phyloP scores from a whole-genome alignment of 495 filamentous ascomycete genomes.

The Hypoxylon intermedium region DNA sequence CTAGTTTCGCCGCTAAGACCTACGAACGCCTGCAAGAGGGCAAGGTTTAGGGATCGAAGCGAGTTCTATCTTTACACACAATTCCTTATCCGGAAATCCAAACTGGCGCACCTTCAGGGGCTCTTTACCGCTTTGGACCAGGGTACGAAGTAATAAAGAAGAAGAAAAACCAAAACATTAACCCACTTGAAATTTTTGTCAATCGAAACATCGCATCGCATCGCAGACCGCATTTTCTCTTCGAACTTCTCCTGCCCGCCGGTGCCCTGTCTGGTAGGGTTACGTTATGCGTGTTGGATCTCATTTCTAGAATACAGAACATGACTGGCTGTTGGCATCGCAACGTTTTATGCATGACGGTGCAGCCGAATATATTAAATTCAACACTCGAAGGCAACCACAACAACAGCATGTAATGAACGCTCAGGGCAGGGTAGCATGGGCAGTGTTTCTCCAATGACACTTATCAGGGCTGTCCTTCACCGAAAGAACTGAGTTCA shows the following conservation, averaged over 20 bases:
- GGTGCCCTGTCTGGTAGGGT: too few species aligned
- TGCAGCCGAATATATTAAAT: conserved; percentile 26
- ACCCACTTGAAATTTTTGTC: background rate
- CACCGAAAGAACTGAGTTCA: conserved; percentile 17
- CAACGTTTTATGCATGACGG: conserved; percentile 13
- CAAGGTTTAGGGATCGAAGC: conserved; percentile 19
- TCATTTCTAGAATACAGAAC: conserved; percentile 3
- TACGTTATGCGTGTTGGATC: too few species aligned
- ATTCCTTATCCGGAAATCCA: conserved; percentile 16
- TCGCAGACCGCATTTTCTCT: background rate
- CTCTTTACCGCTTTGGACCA: conserved; percentile 2
- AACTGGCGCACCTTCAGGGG: conserved; percentile 2
- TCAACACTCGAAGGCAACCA: conserved; percentile 13
- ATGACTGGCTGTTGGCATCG: conserved; percentile 8
- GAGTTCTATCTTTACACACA: conserved; percentile 18
- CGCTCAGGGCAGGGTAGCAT: conserved; percentile 22
- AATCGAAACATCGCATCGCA: background rate
- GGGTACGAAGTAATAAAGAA: background rate
- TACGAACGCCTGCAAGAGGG: conserved; percentile 20
- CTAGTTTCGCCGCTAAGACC: conserved; percentile 26
- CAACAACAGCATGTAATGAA: background rate
- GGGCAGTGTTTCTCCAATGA: conserved; percentile 2
- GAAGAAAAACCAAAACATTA: too few species aligned
- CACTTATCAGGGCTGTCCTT: conserved; percentile 11
- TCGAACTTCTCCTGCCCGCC: too few species aligned